A percentile compares a stretch with the other conserved stretches of the same genome.
Conservation (phyloP, 2,329 filamentous ascomycete genomes). For the Exophiala bonariae region DNA sequence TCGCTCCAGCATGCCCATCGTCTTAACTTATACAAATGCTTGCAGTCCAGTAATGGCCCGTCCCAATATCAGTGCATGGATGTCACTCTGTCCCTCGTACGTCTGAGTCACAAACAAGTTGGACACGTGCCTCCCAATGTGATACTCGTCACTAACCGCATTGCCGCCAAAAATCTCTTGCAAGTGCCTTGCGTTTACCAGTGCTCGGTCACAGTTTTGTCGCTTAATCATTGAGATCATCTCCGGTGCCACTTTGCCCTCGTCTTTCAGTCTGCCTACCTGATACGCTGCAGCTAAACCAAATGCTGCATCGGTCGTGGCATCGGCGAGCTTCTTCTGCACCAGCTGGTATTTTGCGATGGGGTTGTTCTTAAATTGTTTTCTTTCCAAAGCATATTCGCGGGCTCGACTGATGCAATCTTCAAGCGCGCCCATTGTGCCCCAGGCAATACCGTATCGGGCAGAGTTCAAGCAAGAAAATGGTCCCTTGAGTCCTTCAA, state of each 20-base stretch:
- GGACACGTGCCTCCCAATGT: conserved; percentile 89
- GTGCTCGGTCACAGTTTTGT: conserved; percentile 91
- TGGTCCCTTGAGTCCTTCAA: conserved; percentile 83
- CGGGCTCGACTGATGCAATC: conserved; percentile 81
- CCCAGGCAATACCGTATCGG: conserved; percentile 89
- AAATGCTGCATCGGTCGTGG: conserved; percentile 84
- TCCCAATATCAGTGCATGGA: conserved; percentile 75
- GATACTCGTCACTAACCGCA: conserved; percentile 96
- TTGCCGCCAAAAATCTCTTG: conserved; percentile 98
- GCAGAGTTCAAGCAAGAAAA: conserved; percentile 95
- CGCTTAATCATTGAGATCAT: conserved; percentile 98
- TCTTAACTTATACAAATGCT: conserved; percentile 74
- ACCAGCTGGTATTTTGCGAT: conserved; percentile 94
- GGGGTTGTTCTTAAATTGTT: conserved; percentile 94
- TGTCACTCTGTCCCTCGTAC: conserved; percentile 97
- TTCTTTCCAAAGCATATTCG: conserved; percentile 85
- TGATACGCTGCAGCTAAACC: conserved; percentile 88
- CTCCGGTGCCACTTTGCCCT: conserved; percentile 82
- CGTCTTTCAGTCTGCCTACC: conserved; percentile 89
- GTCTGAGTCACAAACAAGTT: conserved; percentile 98
- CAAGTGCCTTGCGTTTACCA: conserved; percentile 74
- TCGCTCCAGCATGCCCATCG: too few species aligned
- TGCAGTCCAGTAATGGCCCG: conserved; percentile 73
- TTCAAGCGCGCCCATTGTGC: conserved; percentile 89
- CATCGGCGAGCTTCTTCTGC: conserved; percentile 96